Conservation (phyloP, 2,329 filamentous ascomycete species). For the Penicillium rolfsii region DNA sequence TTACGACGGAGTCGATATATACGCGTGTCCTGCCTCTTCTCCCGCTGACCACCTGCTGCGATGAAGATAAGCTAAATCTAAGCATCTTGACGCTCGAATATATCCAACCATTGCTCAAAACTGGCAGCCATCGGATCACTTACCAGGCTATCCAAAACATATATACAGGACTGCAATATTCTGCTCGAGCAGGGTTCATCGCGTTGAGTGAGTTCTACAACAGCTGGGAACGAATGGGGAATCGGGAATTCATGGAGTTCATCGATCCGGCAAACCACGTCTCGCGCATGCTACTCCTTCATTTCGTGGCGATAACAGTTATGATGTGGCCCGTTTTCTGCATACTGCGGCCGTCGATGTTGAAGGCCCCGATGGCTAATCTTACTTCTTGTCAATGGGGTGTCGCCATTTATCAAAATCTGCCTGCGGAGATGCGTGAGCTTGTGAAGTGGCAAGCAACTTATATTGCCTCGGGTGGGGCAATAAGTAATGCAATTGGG, state of each 20-base stretch:
- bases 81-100: not conserved
- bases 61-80: not conserved
- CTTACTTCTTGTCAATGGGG: not conserved
- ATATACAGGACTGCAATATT: not conserved
- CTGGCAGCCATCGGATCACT: not conserved
- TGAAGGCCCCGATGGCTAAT: not conserved
- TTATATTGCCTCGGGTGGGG: not conserved
- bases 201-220: not conserved
- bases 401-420: not conserved
- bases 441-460: not conserved
- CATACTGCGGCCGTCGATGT: not conserved
- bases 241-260: not conserved
- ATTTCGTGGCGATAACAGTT: not conserved
- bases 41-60: not conserved
- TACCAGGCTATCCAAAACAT: not conserved
- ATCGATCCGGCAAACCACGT: not conserved
- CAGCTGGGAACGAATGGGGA: not conserved
- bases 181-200: not conserved
- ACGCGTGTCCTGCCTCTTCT: not conserved
- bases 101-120: not conserved
- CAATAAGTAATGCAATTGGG: not conserved
- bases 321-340: not conserved
- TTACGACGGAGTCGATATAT: not conserved
- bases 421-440: not conserved
- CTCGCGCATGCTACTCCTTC: not conserved